A percentile compares a stretch with the other conserved stretches of the same genome.
Evolutionary conservation across 2,329 filamentous ascomycete genomes (phyloP).

Genomic region (Hypoxylon sp.): DNA sequence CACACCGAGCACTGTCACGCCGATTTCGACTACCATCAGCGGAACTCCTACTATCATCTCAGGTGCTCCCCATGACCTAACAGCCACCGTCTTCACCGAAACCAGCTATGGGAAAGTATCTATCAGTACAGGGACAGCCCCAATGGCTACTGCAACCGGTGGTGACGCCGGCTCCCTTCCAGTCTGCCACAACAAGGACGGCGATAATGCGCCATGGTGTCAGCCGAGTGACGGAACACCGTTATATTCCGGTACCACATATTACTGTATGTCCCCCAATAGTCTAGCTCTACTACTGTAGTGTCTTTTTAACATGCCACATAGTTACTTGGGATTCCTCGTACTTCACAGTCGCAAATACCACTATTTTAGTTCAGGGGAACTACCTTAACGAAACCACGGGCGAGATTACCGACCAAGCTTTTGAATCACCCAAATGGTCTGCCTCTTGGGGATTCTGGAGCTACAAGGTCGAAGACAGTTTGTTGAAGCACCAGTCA

Average conservation of each 20-base stretch:
- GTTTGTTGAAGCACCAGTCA: conserved; percentile 50
- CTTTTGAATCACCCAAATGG: conserved; percentile 49
- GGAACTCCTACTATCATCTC: conserved; percentile 55
- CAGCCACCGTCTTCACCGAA: conserved; percentile 49
- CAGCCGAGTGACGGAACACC: conserved; percentile 54
- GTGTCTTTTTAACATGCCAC: conserved; percentile 6
- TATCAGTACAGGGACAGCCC: conserved; percentile 53
- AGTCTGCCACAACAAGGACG: conserved; percentile 59
- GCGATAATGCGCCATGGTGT: conserved; percentile 61
- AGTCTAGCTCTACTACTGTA: not conserved
- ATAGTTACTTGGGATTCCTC: conserved; percentile 66
- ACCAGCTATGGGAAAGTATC: conserved; percentile 44
- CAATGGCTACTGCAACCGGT: conserved; percentile 54
- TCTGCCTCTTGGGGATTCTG: conserved; percentile 58
- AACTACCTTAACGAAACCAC: conserved; percentile 46
- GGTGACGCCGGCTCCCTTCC: conserved; percentile 59
- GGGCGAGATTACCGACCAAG: conserved; percentile 46
- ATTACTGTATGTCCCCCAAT: conserved; percentile 55
- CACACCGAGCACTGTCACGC: conserved; percentile 59
- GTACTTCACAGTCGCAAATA: conserved; percentile 56
- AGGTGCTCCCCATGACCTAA: conserved; percentile 53
- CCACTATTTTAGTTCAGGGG: conserved; percentile 47
- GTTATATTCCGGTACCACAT: conserved; percentile 56
- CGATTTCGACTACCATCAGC: conserved; percentile 55
- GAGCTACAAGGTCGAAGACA: conserved; percentile 53